Percentiles rank a stretch among this genome's conserved stretches.
Evolutionary conservation across 2,329 filamentous ascomycete species (phyloP).

Genomic region (Fusarium albosuccineum): DNA sequence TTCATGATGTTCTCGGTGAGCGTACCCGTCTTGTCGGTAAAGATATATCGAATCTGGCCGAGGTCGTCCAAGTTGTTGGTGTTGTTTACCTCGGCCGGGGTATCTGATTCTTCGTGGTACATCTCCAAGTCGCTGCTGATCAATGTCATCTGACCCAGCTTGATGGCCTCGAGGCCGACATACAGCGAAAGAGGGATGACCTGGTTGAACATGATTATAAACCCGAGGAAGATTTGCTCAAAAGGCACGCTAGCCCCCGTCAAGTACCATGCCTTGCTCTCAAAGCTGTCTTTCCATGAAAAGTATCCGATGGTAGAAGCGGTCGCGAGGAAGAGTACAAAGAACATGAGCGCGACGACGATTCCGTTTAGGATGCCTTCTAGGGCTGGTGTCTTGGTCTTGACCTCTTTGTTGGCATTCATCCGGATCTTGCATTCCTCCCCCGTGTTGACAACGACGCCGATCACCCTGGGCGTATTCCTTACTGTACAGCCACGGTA

Average conservation of each 20-base stretch:
- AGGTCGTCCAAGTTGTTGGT: background rate
- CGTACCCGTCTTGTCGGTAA: background rate
- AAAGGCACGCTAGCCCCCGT: background rate
- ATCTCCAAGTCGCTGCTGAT: background rate
- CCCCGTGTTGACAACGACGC: slow-evolving; percentile 46
- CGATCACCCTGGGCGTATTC: slow-evolving; percentile 75
- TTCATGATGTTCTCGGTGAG: background rate
- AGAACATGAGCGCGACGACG: background rate
- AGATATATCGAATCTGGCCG: background rate
- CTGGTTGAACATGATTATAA: background rate
- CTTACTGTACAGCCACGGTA: slow-evolving; percentile 61
- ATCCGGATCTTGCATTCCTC: slow-evolving; percentile 16
- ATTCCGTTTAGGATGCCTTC: background rate
- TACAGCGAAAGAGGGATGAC: background rate
- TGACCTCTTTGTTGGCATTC: slow-evolving; percentile 2
- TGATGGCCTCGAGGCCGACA: background rate
- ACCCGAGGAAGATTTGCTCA: background rate
- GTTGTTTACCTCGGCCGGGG: background rate
- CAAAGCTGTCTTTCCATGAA: background rate
- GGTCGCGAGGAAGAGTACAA: background rate
- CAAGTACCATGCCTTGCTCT: background rate
- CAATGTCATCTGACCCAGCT: background rate
- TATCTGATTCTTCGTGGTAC: background rate
- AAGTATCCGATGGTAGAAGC: background rate
- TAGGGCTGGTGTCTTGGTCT: background rate